A percentile compares a stretch with the other conserved stretches of the same genome.
Conservation (phyloP, 1,284 basidiomycete species). For the Stygiomarasmius scandens region DNA sequence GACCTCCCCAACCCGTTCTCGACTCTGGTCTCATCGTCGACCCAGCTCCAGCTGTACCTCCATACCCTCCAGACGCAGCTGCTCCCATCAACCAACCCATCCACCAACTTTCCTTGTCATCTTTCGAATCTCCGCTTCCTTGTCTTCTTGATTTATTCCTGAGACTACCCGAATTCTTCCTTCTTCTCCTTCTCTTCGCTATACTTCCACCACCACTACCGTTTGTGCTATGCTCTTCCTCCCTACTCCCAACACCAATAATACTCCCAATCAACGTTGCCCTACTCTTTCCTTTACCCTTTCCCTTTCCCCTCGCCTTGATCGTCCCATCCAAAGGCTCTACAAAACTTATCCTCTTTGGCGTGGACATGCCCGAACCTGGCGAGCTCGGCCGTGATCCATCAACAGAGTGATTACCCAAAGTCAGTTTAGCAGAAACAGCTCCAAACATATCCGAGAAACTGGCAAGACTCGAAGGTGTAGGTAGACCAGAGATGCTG, state of each 20-base stretch:
- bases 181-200: constrained; percentile 26
- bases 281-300: constrained; percentile 25
- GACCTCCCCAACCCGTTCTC: constrained; percentile 47
- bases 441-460: background rate
- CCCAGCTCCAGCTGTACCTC: constrained; percentile 1
- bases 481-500: background rate
- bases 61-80: constrained; percentile 21
- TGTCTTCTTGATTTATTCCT: constrained; percentile 15
- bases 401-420: background rate
- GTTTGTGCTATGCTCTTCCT: constrained; percentile 40
- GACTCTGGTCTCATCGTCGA: constrained; percentile 20
- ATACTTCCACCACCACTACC: constrained; percentile 18
- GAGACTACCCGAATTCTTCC: constrained; percentile 16
- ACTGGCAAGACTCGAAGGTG: constrained; percentile 4
- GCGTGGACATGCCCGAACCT: constrained; percentile 53
- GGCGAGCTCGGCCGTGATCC: no score
- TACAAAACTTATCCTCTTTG: constrained; percentile 76
- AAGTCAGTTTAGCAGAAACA: background rate
- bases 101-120: constrained; percentile 49
- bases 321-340: constrained; percentile 65
- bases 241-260: background rate
- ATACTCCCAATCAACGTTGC: constrained; percentile 27
- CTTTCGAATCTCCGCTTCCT: constrained; percentile 20
- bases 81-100: constrained; percentile 44
- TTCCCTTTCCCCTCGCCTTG: constrained; percentile 23